These are phyloP conservation scores for Pythium chondricola DNA, from an alignment of 352 stramenopile genomes.

Conservation along the genomic window DNA sequence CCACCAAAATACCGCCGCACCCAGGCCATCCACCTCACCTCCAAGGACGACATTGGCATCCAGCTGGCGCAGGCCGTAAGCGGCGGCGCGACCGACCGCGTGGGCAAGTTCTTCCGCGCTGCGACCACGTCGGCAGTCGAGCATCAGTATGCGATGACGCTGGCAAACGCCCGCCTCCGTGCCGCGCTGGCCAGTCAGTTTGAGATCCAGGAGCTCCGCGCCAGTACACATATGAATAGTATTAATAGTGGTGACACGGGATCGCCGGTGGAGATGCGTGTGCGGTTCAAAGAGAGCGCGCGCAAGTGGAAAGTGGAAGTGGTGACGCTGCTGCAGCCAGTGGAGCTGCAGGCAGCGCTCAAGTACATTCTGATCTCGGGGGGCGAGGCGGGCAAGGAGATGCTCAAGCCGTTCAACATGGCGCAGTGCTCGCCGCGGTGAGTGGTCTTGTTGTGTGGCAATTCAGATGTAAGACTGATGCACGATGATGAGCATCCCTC, in stretches of 20 bases:
- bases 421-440: conserved; percentile 72
- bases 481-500: neutral
- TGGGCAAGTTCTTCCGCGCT: conserved; percentile 74
- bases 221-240: conserved; percentile 15
- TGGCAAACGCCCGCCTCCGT: conserved; percentile 69
- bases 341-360: conserved; percentile 64
- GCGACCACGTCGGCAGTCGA: conserved; percentile 72
- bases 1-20: conserved; percentile 47
- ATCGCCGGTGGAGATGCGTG: conserved; percentile 33
- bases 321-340: conserved; percentile 53
- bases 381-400: conserved; percentile 72
- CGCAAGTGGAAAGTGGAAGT: conserved; percentile 82
- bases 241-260: neutral
- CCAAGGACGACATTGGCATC: conserved; percentile 72
- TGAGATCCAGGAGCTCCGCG: conserved; percentile 39
- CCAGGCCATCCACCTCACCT: conserved; percentile 51
- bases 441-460: neutral
- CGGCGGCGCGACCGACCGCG: conserved; percentile 37
- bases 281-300: conserved; percentile 73
- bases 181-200: conserved; percentile 57
- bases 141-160: conserved; percentile 70
- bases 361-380: conserved; percentile 82
- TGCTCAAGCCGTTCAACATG: conserved; percentile 91
- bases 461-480: neutral
- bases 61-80: conserved; percentile 63